Evolutionary conservation across 2,329 filamentous ascomycete species (phyloP), one percentile per base, ranked within the genome.

Genomic region (Colletotrichum liaoningense): DNA sequence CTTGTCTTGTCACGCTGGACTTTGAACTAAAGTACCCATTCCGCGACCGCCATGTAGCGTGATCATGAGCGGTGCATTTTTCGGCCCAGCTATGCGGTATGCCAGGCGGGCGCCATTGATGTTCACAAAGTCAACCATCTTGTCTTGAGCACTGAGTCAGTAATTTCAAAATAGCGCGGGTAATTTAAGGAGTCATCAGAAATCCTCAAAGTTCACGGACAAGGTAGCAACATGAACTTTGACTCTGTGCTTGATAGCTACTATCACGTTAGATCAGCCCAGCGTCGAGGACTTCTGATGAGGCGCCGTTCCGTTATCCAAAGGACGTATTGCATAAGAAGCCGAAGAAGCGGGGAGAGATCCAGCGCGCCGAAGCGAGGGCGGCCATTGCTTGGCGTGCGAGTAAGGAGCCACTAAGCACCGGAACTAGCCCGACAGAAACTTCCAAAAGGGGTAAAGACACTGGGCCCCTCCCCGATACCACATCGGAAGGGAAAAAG

Each of bases 41-140:
- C 82, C 81, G 11, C 82, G 76, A 1, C 82, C 82, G 9, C 82
- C 82, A 60, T 84, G 82, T 5, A 84, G 77, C 0, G 82, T 82
- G 26, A 83, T 83, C 59, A 83, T 74, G 9, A 83, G 75, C 11
- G 81, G 81, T 2, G 78, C 80, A 28, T 77, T 49, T 6, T 76
- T 74, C 0, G 81, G 79, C 0, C 81, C 82, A 28, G 74, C 72
- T 2, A 83, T 57, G 5, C 76, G 77, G 49, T 83, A 83, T 7
- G 80, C 81, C 33, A 84, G 75, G 5, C 74, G 73, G 11, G 81
- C 82, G 2, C 79, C 79, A 63, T 84, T 83, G 58, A 83, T 80
- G 1, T 79, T 63, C 19, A 81, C 77, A 30, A 78, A 81, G 0
- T 79, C 69, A 11, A 74, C 60, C 72, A 74, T 74, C 1, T 46